Evolutionary conservation across 2,329 filamentous ascomycete species (phyloP), one percentile per base, ranked within the genome.

Genomic region (Lecanoromycetidae sp.): DNA sequence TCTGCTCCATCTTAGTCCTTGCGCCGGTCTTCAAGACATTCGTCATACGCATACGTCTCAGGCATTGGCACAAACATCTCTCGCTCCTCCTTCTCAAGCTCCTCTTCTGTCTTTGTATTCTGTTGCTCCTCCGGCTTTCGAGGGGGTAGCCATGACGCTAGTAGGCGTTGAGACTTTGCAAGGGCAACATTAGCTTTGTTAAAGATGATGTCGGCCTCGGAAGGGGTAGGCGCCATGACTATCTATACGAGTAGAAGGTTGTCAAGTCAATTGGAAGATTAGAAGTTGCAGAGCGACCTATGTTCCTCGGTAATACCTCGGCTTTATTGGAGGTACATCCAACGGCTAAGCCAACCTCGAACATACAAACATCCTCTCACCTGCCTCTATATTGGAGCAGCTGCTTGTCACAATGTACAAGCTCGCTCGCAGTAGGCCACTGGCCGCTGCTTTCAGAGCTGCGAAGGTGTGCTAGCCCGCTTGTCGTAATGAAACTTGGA

Each of bases 391-490:
- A n/a, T n/a, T n/a, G n/a, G n/a, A n/a, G n/a, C n/a, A n/a, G n/a
- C n/a, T 32, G 37, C 33, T 42, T 35, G 12, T 63, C 68, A 76
- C 60, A 61, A 95, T 94, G 87, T 93, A 87, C 75, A 91, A 82
- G 70, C 71, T 94, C 66, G 82, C 82, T 66, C 82, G 87, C 71
- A 83, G 78, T 71, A 78, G 83, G 69, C 82, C 83, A 66, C 72
- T 90, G 71, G 79, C 83, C 66, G 80, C 84, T 70, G 84, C 83
- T 68, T 68, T 93, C 66, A 81, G 80, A 69, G 79, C 82, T 65
- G 77, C 79, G 67, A 82, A 80, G 74, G 87, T 88, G 70, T 66
- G 75, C 68, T 42, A 41, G 55, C 29, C 46, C 39, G 47, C 48
- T 52, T 43, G 51, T 40, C 46, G 44, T 49, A 1, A 10, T 29